Evolutionary conservation across 805 yeast genomes (phyloP), one percentile per base, ranked within the genome.

Genomic region (Dipodascus geniculatus): DNA sequence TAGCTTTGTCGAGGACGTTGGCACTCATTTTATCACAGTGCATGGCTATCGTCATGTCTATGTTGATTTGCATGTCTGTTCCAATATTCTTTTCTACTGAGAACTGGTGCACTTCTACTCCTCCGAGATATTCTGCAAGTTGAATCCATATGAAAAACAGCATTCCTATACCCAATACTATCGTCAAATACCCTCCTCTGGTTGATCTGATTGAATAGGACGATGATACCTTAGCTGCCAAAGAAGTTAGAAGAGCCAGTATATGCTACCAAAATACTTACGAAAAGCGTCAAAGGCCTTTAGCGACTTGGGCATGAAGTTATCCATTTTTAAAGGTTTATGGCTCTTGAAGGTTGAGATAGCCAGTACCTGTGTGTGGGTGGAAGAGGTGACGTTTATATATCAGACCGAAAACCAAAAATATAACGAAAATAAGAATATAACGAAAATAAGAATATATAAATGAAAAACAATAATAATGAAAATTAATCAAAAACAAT

Each of bases 91-190:
- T 73, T 62, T 87, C 95, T 2, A 93, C 95, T 2, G 75, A 71
- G 66, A 87, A 93, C 60, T 83, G 86, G 59, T 83, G 85, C 61
- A 83, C 88, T 4, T 85, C 77, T 54, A 76, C 76, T 1, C 97
- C 97, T 53, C 93, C 96, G 54, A 90, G 72, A 65, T 76, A 87
- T 14, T 85, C 83, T 4, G 97, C 96, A 24, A 89, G 69, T 64
- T 90, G 95, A 14, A 87, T 79, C 87, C 95, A 91, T 3, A 87
- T 67, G 38, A 90, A 71, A 62, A 88, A 79, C 16, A 87, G 61
- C 17, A 85, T 77, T 55, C 77, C 74, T 23, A 84, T 58, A n/a
- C 77, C 73, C 16, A 89, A 81, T 50, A 84, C 48, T 2, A 87
- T 59, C 0, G 96, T 82, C 16, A 89, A 79, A 17, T 79, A 65